Percentiles rank a stretch among this genome's conserved stretches.
Evolutionary conservation across 2,329 filamentous ascomycete genomes (phyloP).

Genomic region (Ilyonectria sp.): DNA sequence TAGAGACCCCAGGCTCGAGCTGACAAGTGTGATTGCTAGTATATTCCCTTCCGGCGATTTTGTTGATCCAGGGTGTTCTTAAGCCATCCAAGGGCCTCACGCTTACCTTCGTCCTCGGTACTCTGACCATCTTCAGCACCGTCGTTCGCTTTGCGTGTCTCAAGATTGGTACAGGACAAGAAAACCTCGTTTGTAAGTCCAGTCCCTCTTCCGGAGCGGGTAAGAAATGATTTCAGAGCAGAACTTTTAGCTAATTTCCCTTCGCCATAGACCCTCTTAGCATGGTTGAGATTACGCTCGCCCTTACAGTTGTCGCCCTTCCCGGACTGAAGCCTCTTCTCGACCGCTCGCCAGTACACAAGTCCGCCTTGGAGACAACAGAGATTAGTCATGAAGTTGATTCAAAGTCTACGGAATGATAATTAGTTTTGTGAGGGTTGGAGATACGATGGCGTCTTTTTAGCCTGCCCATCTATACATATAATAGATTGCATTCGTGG

Average conservation of each 20-base stretch:
- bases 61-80: slow-evolving; percentile 46
- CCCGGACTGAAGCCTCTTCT: slow-evolving; percentile 42
- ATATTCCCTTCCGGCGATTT: slow-evolving; percentile 50
- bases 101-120: slow-evolving; percentile 37
- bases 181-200: slow-evolving; percentile 43
- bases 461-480: no score
- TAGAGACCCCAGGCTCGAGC: background rate
- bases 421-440: no score
- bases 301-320: slow-evolving; percentile 39
- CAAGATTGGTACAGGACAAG: slow-evolving; percentile 40
- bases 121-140: slow-evolving; percentile 38
- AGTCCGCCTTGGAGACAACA: background rate
- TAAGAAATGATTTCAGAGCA: background rate
- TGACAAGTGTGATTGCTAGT: slow-evolving; percentile 37
- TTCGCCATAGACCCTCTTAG: slow-evolving; percentile 36
- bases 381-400: background rate
- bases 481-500: no score
- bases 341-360: slow-evolving; percentile 4
- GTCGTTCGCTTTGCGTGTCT: slow-evolving; percentile 38
- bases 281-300: slow-evolving; percentile 40
- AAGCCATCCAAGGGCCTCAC: slow-evolving; percentile 35
- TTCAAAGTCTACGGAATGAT: no score
- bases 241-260: background rate
- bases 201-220: fast-evolving
- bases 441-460: no score